Conservation (phyloP, 257 asterid genomes). For the Gynochthodes officinalis region DNA sequence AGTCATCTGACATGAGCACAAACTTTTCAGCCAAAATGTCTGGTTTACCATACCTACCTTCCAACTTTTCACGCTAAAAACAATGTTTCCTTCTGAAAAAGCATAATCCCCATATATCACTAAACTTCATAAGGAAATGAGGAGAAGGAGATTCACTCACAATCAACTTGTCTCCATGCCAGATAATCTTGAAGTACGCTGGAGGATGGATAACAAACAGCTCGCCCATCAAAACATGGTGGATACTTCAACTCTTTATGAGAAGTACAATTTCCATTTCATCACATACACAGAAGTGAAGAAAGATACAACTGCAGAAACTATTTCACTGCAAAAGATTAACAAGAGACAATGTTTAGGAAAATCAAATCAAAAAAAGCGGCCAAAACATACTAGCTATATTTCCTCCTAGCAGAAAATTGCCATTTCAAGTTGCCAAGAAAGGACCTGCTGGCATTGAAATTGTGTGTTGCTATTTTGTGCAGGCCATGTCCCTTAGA, state of each 20-base stretch:
- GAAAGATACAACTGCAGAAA: constrained; percentile 65
- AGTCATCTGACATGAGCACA: background rate
- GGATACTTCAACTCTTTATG: constrained; percentile 51
- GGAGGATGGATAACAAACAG: constrained; percentile 76
- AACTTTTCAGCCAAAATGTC: too few relatives aligned
- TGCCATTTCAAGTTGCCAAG: background rate
- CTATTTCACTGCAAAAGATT: constrained; percentile 51
- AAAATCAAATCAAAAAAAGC: background rate
- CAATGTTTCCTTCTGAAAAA: background rate
- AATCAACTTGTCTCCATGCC: constrained; percentile 96
- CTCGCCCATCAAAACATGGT: constrained; percentile 84
- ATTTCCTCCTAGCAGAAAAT: background rate
- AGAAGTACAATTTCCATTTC: constrained; percentile 71
- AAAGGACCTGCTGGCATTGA: background rate
- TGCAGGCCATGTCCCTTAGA: background rate
- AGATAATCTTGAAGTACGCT: constrained; percentile 70
- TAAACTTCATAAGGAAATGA: background rate
- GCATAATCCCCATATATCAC: background rate
- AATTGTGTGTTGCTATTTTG: background rate
- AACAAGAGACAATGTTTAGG: background rate
- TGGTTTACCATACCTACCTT: background rate
- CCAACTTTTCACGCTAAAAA: too few relatives aligned
- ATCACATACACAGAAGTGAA: constrained; percentile 64
- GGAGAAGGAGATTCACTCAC: constrained; percentile 39
- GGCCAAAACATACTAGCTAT: background rate